phyloP scores from a whole-genome alignment of 768 basidiomycete genomes.

The Leccinum rimulosum region DNA sequence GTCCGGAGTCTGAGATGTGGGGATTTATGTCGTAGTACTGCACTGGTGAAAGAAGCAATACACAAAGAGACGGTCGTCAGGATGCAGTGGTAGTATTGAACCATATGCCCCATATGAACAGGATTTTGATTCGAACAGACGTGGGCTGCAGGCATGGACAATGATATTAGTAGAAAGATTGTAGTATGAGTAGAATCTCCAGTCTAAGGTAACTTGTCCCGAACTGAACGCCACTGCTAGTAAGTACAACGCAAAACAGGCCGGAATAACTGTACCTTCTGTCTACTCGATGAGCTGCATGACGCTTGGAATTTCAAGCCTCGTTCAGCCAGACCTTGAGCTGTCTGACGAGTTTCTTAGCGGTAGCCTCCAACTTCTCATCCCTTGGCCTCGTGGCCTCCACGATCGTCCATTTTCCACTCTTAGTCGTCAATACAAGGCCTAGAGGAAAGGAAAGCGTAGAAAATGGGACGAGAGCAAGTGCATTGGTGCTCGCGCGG shows the following conservation, averaged over 20 bases:
- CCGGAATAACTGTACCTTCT: not conserved
- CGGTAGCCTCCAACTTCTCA: slow-evolving; percentile 46
- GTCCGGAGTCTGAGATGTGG: too few species aligned
- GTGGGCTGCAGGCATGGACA: too few species aligned
- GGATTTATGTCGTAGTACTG: too few species aligned
- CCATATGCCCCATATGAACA: too few species aligned
- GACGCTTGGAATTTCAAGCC: slow-evolving; percentile 3
- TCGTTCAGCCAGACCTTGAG: slow-evolving; percentile 43
- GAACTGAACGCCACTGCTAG: not conserved
- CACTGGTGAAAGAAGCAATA: too few species aligned
- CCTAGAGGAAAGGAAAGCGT: slow-evolving; percentile 41
- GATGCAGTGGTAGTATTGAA: too few species aligned
- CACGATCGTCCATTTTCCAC: slow-evolving; percentile 51
- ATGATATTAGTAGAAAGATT: not conserved
- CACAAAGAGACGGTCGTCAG: too few species aligned
- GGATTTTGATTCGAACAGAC: not conserved
- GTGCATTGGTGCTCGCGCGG: not conserved
- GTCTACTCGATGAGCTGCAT: not conserved
- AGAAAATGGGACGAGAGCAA: slow-evolving; percentile 33
- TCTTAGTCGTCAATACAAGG: slow-evolving; percentile 30
- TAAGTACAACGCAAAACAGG: not conserved
- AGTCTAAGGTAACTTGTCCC: not conserved
- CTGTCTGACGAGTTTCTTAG: slow-evolving; percentile 49
- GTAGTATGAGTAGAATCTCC: not conserved
- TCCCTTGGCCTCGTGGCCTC: slow-evolving; percentile 43